Evolutionary conservation across 1,139 yeast genomes (phyloP).

Genomic region (Protomyces arabidopsidicola): DNA sequence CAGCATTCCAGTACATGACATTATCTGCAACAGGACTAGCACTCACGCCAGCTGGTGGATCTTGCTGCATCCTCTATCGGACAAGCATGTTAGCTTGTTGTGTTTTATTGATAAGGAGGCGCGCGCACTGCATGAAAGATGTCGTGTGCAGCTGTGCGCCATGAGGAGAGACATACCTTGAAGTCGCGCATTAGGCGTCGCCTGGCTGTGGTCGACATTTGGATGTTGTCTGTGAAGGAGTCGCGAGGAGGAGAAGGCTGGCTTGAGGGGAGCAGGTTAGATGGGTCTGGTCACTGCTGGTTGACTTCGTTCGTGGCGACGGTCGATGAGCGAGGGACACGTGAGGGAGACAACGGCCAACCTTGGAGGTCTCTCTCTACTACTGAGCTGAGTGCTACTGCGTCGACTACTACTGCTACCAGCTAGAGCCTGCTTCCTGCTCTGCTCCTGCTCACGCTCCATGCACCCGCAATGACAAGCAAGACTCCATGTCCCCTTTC

Average conservation of each 20-base stretch:
- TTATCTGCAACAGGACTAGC: constrained; percentile 97
- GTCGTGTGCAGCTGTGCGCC: no score
- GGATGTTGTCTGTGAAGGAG: no score
- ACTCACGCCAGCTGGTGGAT: constrained; percentile 95
- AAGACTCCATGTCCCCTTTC: background rate
- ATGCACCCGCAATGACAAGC: no score
- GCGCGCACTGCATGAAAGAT: background rate
- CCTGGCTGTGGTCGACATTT: constrained; percentile 97
- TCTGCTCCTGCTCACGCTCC: no score
- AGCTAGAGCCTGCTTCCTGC: no score
- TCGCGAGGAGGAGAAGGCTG: no score
- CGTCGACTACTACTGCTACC: no score
- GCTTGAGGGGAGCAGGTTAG: no score
- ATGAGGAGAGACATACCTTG: constrained; percentile 51
- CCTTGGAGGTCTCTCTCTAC: no score
- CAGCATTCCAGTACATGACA: constrained; percentile 97
- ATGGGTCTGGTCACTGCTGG: background rate
- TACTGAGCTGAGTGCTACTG: no score
- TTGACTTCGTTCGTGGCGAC: background rate
- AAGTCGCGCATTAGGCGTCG: constrained; percentile 98
- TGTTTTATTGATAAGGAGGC: background rate
- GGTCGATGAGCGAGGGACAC: no score
- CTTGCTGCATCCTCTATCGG: constrained; percentile 83
- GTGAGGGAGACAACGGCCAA: no score
- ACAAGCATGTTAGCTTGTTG: background rate